phyloP scores from a whole-genome alignment of 2,329 filamentous ascomycete species.

The Stachybotrys chlorohalonatus region DNA sequence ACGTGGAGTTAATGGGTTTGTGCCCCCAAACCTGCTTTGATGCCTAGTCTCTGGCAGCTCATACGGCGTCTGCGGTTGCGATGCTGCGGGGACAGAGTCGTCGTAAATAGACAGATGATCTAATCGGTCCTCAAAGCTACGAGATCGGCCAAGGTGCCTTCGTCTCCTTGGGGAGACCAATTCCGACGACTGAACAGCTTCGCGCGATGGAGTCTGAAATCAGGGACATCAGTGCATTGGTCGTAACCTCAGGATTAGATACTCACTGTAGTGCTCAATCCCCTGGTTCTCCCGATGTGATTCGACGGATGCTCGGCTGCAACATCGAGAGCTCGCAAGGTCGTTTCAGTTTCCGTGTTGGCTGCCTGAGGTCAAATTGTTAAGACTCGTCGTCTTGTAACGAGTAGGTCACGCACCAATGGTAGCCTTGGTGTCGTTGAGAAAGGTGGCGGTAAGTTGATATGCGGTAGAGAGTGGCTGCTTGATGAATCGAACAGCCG shows the following conservation, averaged over 20 bases:
- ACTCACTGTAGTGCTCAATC: not conserved
- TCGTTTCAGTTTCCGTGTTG: not conserved
- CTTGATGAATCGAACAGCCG: too few relatives aligned
- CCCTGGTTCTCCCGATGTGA: not conserved
- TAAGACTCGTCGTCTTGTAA: not conserved
- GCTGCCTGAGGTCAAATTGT: not conserved
- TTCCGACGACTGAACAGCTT: not conserved
- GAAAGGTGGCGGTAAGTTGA: not conserved
- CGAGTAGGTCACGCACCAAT: not conserved
- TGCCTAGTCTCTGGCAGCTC: conserved; percentile 14
- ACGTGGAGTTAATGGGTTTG: not conserved
- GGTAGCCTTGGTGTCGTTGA: not conserved
- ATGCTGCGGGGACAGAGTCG: conserved; percentile 6
- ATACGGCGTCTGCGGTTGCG: conserved; percentile 13
- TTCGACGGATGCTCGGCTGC: not conserved
- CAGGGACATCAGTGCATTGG: not conserved
- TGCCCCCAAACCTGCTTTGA: conserved; percentile 9
- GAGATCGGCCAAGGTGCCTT: not conserved
- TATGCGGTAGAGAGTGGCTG: not conserved
- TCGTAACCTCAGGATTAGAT: not conserved
- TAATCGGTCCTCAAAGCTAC: not conserved
- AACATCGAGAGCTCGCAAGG: too few relatives aligned
- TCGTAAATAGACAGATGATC: conserved; percentile 7
- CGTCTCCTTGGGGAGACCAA: not conserved
- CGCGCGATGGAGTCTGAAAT: not conserved